Conservation (phyloP, 805 yeast genomes). For the Starmerella scarabaei region DNA sequence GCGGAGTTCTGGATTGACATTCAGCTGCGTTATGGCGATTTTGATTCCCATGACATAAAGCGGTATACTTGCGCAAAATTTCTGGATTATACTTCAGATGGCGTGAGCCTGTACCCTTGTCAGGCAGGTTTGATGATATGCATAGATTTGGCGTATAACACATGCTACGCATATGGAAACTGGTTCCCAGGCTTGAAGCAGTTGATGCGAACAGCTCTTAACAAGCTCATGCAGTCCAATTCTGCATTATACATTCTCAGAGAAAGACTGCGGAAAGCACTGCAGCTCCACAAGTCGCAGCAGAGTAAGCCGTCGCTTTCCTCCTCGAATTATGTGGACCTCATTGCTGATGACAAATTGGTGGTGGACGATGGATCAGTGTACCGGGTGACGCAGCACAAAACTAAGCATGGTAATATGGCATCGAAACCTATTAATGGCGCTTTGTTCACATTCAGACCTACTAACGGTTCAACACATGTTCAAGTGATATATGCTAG, state of each 20-base stretch:
- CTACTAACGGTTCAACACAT: constrained; percentile 80
- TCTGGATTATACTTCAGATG: constrained; percentile 84
- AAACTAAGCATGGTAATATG: constrained; percentile 83
- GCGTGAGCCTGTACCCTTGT: constrained; percentile 73
- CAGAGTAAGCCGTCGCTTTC: constrained; percentile 85
- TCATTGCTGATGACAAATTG: constrained; percentile 63
- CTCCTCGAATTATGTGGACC: constrained; percentile 78
- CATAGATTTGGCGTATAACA: constrained; percentile 85
- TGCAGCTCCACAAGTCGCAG: constrained; percentile 85
- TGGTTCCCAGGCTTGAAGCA: constrained; percentile 96
- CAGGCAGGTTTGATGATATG: constrained; percentile 87
- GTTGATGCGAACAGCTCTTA: constrained; percentile 79
- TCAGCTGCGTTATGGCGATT: constrained; percentile 91
- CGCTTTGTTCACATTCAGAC: constrained; percentile 77
- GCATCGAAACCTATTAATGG: constrained; percentile 92
- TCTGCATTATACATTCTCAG: constrained; percentile 85
- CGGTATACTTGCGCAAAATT: constrained; percentile 87
- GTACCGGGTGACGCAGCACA: constrained; percentile 81
- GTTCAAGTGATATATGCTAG: constrained; percentile 84
- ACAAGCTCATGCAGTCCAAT: constrained; percentile 84
- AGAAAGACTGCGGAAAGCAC: constrained; percentile 86
- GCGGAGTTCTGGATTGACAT: constrained; percentile 87
- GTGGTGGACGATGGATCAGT: constrained; percentile 92
- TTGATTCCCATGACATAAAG: constrained; percentile 92
- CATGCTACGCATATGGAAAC: constrained; percentile 92